These are phyloP conservation scores for Colletotrichum sp. DNA, from an alignment of 2,329 filamentous ascomycete species.

Conservation along the genomic window DNA sequence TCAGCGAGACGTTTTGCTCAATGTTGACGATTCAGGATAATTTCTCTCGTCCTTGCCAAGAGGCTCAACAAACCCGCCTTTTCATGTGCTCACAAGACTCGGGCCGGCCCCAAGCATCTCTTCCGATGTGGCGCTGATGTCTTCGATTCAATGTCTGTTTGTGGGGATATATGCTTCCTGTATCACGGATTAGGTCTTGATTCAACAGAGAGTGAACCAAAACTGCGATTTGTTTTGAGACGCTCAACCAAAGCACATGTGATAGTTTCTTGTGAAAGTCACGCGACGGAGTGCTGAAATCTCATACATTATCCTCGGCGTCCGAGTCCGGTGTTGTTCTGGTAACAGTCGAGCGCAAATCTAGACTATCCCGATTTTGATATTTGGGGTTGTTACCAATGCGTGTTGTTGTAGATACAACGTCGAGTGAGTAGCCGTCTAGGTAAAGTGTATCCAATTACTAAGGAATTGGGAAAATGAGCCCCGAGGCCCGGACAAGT, in stretches of 20 bases:
- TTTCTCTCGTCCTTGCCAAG: background rate
- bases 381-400: background rate
- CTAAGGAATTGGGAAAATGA: background rate
- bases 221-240: background rate
- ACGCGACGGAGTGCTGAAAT: background rate
- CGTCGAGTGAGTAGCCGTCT: background rate
- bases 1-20: background rate
- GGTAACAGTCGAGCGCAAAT: background rate
- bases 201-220: background rate
- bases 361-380: background rate
- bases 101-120: background rate
- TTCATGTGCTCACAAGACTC: background rate
- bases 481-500: background rate
- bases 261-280: background rate
- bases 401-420: background rate
- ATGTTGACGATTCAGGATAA: background rate
- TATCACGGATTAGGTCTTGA: background rate
- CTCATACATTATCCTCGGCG: background rate
- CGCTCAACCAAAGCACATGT: background rate
- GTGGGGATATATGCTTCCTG: background rate
- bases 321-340: background rate
- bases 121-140: background rate
- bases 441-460: background rate
- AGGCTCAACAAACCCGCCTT: background rate
- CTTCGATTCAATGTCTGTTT: background rate